Evolutionary conservation across 2,329 filamentous ascomycete species (phyloP).

Genomic region (Neonectria faginata): DNA sequence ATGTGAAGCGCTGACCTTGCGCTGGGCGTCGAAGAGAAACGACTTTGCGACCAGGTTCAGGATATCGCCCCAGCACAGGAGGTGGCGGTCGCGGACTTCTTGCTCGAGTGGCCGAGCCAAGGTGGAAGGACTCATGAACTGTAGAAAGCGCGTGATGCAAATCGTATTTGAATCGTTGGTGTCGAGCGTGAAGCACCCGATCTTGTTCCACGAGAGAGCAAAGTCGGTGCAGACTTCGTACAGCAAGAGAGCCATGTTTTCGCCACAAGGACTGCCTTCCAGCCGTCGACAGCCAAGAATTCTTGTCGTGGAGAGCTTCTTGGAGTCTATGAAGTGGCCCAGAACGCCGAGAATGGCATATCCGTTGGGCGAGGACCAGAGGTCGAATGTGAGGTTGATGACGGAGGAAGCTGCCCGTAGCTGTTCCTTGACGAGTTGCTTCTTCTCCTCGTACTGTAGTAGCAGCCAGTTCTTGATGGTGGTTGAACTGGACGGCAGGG

Average conservation of each 20-base stretch:
- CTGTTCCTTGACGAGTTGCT: background rate
- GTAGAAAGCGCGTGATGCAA: background rate
- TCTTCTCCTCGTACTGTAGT: background rate
- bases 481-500: background rate
- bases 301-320: background rate
- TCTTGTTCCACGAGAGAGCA: background rate
- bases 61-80: background rate
- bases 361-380: background rate
- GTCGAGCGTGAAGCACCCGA: background rate
- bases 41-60: background rate
- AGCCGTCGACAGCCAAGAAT: background rate
- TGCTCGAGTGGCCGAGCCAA: background rate
- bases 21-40: slow-evolving; percentile 1
- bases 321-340: background rate
- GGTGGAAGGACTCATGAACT: background rate
- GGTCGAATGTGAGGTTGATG: background rate
- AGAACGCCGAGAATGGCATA: background rate
- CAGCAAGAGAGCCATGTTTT: background rate
- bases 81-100: background rate
- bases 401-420: background rate
- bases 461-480: background rate
- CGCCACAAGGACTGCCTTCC: background rate
- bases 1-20: background rate
- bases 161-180: background rate
- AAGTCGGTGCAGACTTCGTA: background rate